phyloP scores from a whole-genome alignment of 2,329 filamentous ascomycete species.

The Epichloe bromicola region DNA sequence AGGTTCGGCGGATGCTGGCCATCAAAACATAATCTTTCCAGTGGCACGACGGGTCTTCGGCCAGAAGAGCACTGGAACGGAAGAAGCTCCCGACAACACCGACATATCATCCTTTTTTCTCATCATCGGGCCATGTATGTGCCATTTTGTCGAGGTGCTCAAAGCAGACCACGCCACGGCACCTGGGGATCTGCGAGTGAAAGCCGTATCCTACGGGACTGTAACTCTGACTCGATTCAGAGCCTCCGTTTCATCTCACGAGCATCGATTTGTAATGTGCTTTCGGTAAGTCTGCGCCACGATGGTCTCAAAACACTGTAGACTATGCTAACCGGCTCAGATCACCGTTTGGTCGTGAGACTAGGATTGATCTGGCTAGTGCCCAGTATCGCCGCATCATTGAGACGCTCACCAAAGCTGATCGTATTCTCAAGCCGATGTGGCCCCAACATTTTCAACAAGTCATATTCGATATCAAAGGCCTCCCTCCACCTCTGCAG shows the following conservation, averaged over 20 bases:
- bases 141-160: constrained; percentile 38
- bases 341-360: constrained; percentile 29
- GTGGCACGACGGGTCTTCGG: constrained; percentile 35
- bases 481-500: constrained; percentile 38
- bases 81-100: constrained; percentile 31
- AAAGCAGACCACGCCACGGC: constrained; percentile 28
- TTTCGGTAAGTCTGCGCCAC: constrained; percentile 31
- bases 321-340: constrained; percentile 13
- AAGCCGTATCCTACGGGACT: constrained; percentile 36
- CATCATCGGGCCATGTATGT: constrained; percentile 39
- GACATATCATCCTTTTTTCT: constrained; percentile 42
- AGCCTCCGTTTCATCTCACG: constrained; percentile 36
- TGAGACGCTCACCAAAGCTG: constrained; percentile 38
- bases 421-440: constrained; percentile 42
- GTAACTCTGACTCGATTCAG: constrained; percentile 38
- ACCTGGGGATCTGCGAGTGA: constrained; percentile 34
- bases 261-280: constrained; percentile 42
- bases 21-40: constrained; percentile 33
- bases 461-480: constrained; percentile 38
- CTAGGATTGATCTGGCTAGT: constrained; percentile 38
- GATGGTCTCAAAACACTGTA: neutral
- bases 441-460: constrained; percentile 45
- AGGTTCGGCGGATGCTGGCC: constrained; percentile 12
- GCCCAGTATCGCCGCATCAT: constrained; percentile 41
- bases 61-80: constrained; percentile 27